phyloP scores from a whole-genome alignment of 106 monocot species.

The Posidonia australis region DNA sequence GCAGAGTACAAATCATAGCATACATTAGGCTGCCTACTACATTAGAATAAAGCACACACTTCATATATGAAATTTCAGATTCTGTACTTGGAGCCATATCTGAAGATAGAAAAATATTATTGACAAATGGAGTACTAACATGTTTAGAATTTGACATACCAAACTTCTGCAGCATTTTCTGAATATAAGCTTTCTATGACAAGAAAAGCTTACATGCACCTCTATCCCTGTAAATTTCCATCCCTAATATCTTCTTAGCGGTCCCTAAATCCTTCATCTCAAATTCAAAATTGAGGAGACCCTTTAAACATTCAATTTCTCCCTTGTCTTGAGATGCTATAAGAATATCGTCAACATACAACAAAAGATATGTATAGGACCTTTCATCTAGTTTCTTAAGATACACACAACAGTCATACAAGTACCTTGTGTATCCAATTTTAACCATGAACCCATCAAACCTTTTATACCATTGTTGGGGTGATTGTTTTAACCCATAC shows the following conservation, averaged over 20 bases:
- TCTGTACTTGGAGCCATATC: not conserved
- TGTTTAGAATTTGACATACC: not conserved
- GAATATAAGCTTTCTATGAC: not conserved
- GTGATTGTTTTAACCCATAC: no score
- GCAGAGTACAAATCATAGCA: not conserved
- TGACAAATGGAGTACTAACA: not conserved
- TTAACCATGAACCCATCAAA: no score
- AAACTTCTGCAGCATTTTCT: not conserved
- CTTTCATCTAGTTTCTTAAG: no score
- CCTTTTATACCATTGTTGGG: no score
- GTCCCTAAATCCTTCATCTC: no score
- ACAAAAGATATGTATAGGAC: no score
- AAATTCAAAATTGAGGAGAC: no score
- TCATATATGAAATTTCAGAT: not conserved
- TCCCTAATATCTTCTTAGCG: not conserved
- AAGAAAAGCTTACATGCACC: not conserved
- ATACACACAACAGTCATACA: no score
- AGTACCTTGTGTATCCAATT: no score
- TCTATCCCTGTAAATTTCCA: not conserved
- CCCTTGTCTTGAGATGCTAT: no score
- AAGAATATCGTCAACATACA: not conserved
- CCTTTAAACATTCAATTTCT: no score
- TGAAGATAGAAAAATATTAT: not conserved
- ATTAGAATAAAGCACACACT: not conserved
- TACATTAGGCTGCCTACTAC: not conserved